These are phyloP conservation scores for Moelleriella libera DNA, from an alignment of 2,329 filamentous ascomycete species.

Conservation along the genomic window DNA sequence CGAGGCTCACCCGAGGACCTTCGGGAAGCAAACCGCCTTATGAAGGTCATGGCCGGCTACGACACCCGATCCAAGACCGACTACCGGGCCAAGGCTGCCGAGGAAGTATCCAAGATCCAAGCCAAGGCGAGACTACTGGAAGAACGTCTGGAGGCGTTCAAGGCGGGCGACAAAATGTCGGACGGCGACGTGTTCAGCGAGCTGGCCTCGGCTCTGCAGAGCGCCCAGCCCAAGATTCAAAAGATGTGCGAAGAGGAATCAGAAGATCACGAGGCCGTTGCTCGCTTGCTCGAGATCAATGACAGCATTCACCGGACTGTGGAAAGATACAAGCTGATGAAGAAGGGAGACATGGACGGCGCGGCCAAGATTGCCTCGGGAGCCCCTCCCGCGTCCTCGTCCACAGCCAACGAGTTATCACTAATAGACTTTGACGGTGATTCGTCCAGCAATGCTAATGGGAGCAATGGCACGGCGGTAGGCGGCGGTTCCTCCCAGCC, in stretches of 20 bases:
- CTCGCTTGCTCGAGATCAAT: slow-evolving; percentile 92
- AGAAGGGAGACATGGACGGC: slow-evolving; percentile 80
- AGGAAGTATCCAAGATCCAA: slow-evolving; percentile 88
- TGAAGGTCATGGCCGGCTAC: slow-evolving; percentile 99
- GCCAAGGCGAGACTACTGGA: slow-evolving; percentile 88
- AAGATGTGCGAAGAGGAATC: slow-evolving; percentile 99
- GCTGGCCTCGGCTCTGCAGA: slow-evolving; percentile 75
- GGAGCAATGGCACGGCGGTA: slow-evolving; percentile 23
- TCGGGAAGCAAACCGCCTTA: slow-evolving; percentile 90
- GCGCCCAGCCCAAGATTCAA: slow-evolving; percentile 95
- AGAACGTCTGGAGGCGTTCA: slow-evolving; percentile 78
- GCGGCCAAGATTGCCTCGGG: slow-evolving; percentile 75
- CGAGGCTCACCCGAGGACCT: slow-evolving; percentile 83
- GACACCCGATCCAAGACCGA: slow-evolving; percentile 93
- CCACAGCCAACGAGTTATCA: slow-evolving; percentile 58
- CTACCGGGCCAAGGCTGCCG: slow-evolving; percentile 92
- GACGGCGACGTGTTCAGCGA: slow-evolving; percentile 64
- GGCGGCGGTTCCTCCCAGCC: slow-evolving; percentile 23
- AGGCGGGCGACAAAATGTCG: slow-evolving; percentile 63
- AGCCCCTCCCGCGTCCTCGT: slow-evolving; percentile 32
- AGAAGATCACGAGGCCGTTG: slow-evolving; percentile 89
- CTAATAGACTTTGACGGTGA: slow-evolving; percentile 80
- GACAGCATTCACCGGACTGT: slow-evolving; percentile 97
- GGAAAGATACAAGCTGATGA: slow-evolving; percentile 88
- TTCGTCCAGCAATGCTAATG: slow-evolving; percentile 36